Conservation (phyloP, 306 rosid genomes). For the Cicer arietinum region DNA sequence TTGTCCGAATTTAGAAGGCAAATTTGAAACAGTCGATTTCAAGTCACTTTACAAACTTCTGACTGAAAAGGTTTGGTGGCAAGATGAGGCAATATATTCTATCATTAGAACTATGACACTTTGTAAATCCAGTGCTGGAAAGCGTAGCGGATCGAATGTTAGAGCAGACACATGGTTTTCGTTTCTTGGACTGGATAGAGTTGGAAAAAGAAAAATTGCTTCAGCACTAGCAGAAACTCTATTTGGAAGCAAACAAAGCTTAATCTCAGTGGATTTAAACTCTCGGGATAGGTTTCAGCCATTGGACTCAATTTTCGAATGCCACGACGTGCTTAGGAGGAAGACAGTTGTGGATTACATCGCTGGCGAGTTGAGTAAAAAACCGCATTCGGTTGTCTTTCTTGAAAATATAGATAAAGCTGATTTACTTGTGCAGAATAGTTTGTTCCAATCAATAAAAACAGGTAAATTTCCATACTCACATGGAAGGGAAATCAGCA, state of each 20-base stretch:
- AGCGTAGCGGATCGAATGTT: conserved; percentile 48
- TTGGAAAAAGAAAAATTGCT: conserved; percentile 82
- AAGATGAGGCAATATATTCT: conserved; percentile 71
- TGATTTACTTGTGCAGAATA: conserved; percentile 64
- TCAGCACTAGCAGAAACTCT: conserved; percentile 70
- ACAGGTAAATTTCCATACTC: conserved; percentile 80
- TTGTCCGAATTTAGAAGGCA: conserved; percentile 52
- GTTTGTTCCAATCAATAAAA: conserved; percentile 72
- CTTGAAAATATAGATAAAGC: conserved; percentile 81
- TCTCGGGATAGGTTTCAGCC: conserved; percentile 49
- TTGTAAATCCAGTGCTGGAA: conserved; percentile 60
- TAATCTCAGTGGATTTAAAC: conserved; percentile 72
- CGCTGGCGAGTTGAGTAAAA: conserved; percentile 78
- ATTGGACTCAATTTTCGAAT: conserved; percentile 53
- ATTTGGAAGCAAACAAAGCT: conserved; percentile 59
- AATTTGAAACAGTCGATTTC: conserved; percentile 61
- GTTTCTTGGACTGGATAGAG: conserved; percentile 78
- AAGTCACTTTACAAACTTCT: conserved; percentile 65
- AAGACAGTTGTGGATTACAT: conserved; percentile 71
- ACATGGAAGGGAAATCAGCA: conserved; percentile 75
- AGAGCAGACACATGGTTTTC: conserved; percentile 84
- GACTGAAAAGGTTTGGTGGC: conserved; percentile 74
- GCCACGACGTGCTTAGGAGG: conserved; percentile 66
- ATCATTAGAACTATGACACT: conserved; percentile 58
- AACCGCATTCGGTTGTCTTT: conserved; percentile 67